These are phyloP conservation scores for Erysiphe neolycopersici DNA, from an alignment of 2,329 filamentous ascomycete species.

Conservation along the genomic window DNA sequence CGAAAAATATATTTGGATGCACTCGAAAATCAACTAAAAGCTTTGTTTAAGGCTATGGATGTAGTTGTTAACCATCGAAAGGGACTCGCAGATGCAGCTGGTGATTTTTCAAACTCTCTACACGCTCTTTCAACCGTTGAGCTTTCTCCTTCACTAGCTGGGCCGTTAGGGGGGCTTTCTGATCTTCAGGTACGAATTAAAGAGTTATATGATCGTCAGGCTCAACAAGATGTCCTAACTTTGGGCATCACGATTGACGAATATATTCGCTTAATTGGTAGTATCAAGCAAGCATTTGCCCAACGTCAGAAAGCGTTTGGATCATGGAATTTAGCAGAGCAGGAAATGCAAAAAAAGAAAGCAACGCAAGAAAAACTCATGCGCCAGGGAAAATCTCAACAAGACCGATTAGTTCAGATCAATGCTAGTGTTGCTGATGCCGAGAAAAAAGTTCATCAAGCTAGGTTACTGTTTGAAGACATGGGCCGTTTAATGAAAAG, in stretches of 20 bases:
- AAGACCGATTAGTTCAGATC: constrained; percentile 80
- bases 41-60: constrained; percentile 79
- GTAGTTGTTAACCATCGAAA: constrained; percentile 79
- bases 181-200: constrained; percentile 83
- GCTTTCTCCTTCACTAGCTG: constrained; percentile 65
- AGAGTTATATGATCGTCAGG: constrained; percentile 88
- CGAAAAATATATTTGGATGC: constrained; percentile 85
- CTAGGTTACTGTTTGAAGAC: constrained; percentile 74
- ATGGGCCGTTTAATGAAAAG: constrained; percentile 84
- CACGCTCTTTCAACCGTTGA: constrained; percentile 82
- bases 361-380: constrained; percentile 80
- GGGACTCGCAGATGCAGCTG: constrained; percentile 74
- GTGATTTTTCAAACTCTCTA: constrained; percentile 80
- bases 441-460: constrained; percentile 77
- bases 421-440: constrained; percentile 85
- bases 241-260: constrained; percentile 95
- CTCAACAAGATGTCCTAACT: constrained; percentile 86
- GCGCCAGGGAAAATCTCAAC: constrained; percentile 79
- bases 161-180: constrained; percentile 70
- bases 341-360: constrained; percentile 74
- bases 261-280: constrained; percentile 87
- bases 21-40: constrained; percentile 71
- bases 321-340: constrained; percentile 75
- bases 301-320: constrained; percentile 93
- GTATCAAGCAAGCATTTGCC: constrained; percentile 74